These are phyloP conservation scores for Plantago elongata DNA, from an alignment of 257 asterid species.

Conservation along the genomic window DNA sequence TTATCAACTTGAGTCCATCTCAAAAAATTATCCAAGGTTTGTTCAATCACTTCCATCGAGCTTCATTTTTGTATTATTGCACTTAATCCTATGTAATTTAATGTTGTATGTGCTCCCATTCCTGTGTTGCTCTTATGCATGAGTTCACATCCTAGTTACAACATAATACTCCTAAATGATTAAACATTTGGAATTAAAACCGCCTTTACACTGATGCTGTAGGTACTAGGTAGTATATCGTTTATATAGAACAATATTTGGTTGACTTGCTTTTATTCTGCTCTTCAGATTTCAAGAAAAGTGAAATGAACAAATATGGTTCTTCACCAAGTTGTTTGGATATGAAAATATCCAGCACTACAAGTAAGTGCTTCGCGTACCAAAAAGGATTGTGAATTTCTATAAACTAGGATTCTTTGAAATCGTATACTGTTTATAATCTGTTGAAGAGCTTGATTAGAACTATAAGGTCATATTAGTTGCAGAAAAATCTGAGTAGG, in stretches of 20 bases:
- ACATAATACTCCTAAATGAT: neutral
- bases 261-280: constrained; percentile 14
- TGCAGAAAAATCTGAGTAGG: constrained; percentile 12
- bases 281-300: constrained; percentile 72
- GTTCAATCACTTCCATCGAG: constrained; percentile 16
- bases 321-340: constrained; percentile 53
- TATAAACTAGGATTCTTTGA: constrained; percentile 7
- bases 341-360: constrained; percentile 33
- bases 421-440: constrained; percentile 1
- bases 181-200: neutral
- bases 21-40: constrained; percentile 74
- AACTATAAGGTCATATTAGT: constrained; percentile 2
- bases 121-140: constrained; percentile 5
- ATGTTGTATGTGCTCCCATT: constrained; percentile 17
- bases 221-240: neutral
- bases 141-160: constrained; percentile 2
- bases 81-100: constrained; percentile 2
- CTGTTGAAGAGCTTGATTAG: neutral
- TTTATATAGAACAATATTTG: neutral
- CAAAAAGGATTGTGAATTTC: neutral
- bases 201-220: neutral
- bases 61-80: constrained; percentile 12
- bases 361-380: constrained; percentile 37
- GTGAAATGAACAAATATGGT: constrained; percentile 44
- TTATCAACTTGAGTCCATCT: constrained; percentile 67